phyloP scores from a whole-genome alignment of 2,329 filamentous ascomycete genomes.

The Ceratocystis papillata region DNA sequence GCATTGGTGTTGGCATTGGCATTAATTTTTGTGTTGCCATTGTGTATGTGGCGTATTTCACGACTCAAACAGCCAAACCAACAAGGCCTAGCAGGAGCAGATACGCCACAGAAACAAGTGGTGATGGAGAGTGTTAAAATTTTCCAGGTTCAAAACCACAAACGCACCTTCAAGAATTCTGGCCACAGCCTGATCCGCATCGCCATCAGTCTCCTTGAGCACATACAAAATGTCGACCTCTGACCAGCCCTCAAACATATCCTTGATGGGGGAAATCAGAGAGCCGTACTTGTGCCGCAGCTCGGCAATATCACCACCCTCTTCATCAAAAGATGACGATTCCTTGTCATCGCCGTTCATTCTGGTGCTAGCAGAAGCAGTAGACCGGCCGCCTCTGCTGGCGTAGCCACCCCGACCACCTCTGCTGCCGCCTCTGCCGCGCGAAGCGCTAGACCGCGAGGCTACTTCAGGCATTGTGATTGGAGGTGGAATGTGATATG shows the following conservation, averaged over 20 bases:
- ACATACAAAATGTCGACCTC: constrained; percentile 90
- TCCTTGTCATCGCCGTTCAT: constrained; percentile 64
- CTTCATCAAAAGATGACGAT: constrained; percentile 48
- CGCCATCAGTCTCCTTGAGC: constrained; percentile 75
- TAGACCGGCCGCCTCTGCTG: constrained; percentile 59
- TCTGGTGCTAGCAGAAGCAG: constrained; percentile 36
- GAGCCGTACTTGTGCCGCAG: constrained; percentile 80
- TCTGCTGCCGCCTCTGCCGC: constrained; percentile 82
- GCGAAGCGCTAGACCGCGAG: constrained; percentile 68
- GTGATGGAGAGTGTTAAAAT: too few species aligned
- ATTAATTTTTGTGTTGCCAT: neutral
- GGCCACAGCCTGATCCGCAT: constrained; percentile 62
- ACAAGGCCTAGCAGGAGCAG: neutral
- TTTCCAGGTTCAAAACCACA: constrained; percentile 14
- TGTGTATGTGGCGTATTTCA: neutral
- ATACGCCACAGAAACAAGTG: constrained; percentile 9
- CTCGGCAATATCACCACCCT: constrained; percentile 82
- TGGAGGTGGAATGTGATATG: constrained; percentile 26
- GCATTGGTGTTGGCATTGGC: neutral
- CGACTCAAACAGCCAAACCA: neutral
- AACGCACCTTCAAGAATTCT: constrained; percentile 66
- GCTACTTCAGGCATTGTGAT: constrained; percentile 81
- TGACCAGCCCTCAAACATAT: constrained; percentile 92
- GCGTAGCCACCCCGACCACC: constrained; percentile 71
- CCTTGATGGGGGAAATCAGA: constrained; percentile 72